A percentile compares a stretch with the other conserved stretches of the same genome.
Evolutionary conservation across 169 alveolate genomes (phyloP).

Genomic region (Plasmodium reichenowi): DNA sequence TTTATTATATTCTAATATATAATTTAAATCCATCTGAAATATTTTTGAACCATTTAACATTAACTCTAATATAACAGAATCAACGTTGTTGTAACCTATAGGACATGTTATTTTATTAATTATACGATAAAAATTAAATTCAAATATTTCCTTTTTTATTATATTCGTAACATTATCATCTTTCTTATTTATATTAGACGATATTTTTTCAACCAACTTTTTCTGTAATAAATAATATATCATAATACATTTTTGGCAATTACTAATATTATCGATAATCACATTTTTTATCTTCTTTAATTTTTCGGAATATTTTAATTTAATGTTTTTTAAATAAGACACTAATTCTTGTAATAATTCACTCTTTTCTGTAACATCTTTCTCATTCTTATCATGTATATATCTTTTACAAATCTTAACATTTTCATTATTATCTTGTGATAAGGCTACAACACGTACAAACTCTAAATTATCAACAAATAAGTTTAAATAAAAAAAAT

Average conservation of each 20-base stretch:
- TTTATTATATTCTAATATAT: slow-evolving; percentile 29
- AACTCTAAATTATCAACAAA: slow-evolving; percentile 44
- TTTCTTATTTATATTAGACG: slow-evolving; percentile 12
- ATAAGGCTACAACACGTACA: neutral
- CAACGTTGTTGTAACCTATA: slow-evolving; percentile 11
- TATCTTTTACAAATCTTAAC: slow-evolving; percentile 3
- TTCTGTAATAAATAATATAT: slow-evolving; percentile 55
- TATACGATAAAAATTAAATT: slow-evolving; percentile 35
- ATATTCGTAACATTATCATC: slow-evolving; percentile 37
- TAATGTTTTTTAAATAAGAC: neutral
- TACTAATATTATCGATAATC: slow-evolving; percentile 46
- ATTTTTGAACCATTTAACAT: slow-evolving; percentile 62
- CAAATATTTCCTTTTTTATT: slow-evolving; percentile 49
- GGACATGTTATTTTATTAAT: slow-evolving; percentile 57
- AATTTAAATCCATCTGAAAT: slow-evolving; percentile 41
- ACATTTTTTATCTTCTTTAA: slow-evolving; percentile 24
- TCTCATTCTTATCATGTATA: slow-evolving; percentile 5
- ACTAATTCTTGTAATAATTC: too few species aligned
- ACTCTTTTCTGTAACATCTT: neutral
- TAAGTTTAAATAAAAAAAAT: slow-evolving; percentile 37
- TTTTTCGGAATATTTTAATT: slow-evolving; percentile 10
- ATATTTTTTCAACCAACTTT: slow-evolving; percentile 34
- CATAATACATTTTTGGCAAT: slow-evolving; percentile 66
- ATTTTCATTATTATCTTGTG: slow-evolving; percentile 19
- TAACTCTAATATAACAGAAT: slow-evolving; percentile 51